Base-by-base conservation (phyloP, 2,329 filamentous ascomycete species). In the Sclerotinia subarctica region DNA sequence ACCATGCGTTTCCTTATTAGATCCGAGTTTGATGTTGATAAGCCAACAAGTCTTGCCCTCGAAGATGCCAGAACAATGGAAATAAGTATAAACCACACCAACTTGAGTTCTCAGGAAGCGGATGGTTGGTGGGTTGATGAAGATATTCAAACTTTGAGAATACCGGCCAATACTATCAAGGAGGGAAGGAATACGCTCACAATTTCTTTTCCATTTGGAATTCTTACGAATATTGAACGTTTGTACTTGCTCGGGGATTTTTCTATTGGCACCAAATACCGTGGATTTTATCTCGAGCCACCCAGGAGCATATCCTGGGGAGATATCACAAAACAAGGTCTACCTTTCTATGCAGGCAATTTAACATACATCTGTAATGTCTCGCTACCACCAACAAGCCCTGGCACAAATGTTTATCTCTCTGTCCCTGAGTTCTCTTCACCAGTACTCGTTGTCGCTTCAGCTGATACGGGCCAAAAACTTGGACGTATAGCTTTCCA, bases 101-200 rank as follows among this genome's bases (percentile, higher is more conserved):
- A 38, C 1, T 67, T 75, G 13, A 24, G 69, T 7, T 46, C 47
- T 15, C 13, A 46, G n/a, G 21, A 52, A 49, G 1, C 38, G 35
- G 47, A 69, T 62, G 21, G 62, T 24, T 78, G 74, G 71, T 78
- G 77, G 76, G 77, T 77, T 2, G 77, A 78, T 24, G 76, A 78
- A 70, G 69, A 68, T 5, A 77, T 78, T 59, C 69, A 69, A 5
- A 76, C 72, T 7, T 47, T 77, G 6, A 35, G 60, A 0, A 66
- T 77, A 8, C 74, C 75, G 10, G 47, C 42, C 5, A 29, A 70
- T 2, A 63, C 63, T 13, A 75, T 78, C 4, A 69, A 70, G 5
- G 67, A 60, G 24, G 77, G 76, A 0, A 62, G 15, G 5, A 76
- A 77, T 4, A 69, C 59, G 3, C 51, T 78, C 3, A 68, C 67